Evolutionary conservation across 257 asterid genomes (phyloP), one percentile per base, ranked within the genome.

Genomic region (Rauvolfia tetraphylla): DNA sequence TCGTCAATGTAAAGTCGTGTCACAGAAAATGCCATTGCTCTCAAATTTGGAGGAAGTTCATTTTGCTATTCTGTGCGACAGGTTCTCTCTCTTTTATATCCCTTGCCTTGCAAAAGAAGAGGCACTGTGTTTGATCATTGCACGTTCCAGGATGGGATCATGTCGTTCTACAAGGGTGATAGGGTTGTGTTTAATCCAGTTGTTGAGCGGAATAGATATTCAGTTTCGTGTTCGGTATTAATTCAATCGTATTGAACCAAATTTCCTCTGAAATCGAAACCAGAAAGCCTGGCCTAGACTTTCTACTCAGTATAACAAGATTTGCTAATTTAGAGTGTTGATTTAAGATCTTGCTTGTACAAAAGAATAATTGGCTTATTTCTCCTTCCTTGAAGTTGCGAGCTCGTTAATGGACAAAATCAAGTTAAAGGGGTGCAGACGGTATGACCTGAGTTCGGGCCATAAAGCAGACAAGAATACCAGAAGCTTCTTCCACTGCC

Each of bases 1-100:
- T 34, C n/a, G 29, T 66, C 51, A 38, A 18, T 66, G 15, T 6
- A 31, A 39, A 11, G 17, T 36, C 7, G 2, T n/a, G 0, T 36
- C 9, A 46, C 58, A 49, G 74, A 15, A 67, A n/a, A 70, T 70
- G 74, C 59, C n/a, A 36, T 22, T 65, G 27, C 48, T 65, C 7
- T 65, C 70, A 17, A 65, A 65, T 17, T 65, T 65, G 5, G 27
- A 2, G 39, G 36, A 63, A 33, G 69, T 61, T 61, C 1, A 1
- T 33, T 63, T 63, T 18, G 25, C 27, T 33, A 5, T 63, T 33
- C 25, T 63, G 1, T 62, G n/a, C 8, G 46, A 41, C 46, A 3
- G 8, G 8, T 4, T 59, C 14, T 36, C 2, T 6, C 5, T 61
- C 15, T 36, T 3, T 39, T 39, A 20, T n/a, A 23, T 68, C 22